Base-by-base conservation (phyloP, 2,329 filamentous ascomycete genomes). In the Ophiostoma sp. region DNA sequence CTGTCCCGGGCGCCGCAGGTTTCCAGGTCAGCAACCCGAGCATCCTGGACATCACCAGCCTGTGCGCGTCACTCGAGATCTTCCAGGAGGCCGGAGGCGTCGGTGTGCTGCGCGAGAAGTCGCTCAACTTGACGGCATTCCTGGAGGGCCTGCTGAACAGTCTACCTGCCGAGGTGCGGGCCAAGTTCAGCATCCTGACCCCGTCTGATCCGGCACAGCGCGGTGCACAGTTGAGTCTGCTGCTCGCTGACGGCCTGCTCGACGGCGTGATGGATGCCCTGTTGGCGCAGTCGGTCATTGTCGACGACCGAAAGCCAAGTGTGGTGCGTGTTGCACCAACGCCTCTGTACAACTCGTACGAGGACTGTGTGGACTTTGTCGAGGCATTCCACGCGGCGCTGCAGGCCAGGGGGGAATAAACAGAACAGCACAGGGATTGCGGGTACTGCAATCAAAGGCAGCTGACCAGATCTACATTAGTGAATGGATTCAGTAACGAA, bases 11-110 rank as follows among this genome's bases (percentile, higher is more conserved):
- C 49, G 93, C 93, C 0, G 87, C 84, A 40, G 93, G 93, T 6
- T 97, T 87, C 78, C 92, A 96, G 77, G 77, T 95, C 27, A 92
- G 89, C 67, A 97, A 96, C 76, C 92, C 90, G 1, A 92, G 87
- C 0, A 90, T 89, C 8, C 81, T 95, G 5, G 92, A 96, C 74
- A 84, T 93, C 62, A 90, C 89, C 8, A 86, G 88, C n/a, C 82
- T 96, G 3, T 82, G 87, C 9, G 91, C 88, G 0, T 89, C 89
- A 1, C 80, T 97, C 4, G 87, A 88, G 42, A 82, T 96, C 38
- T 96, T 95, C 76, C 83, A 84, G 71, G 83, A 87, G 75, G 91
- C 92, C 0, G 72, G 71, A 14, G 83, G 81, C 45, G 92, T 96
- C 84, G 76, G 79, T 3, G 84, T 84, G 2, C 78, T 97, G 60